These are phyloP conservation scores for Kodamaea fukazawae DNA, from an alignment of 805 yeast genomes.

Conservation along the genomic window DNA sequence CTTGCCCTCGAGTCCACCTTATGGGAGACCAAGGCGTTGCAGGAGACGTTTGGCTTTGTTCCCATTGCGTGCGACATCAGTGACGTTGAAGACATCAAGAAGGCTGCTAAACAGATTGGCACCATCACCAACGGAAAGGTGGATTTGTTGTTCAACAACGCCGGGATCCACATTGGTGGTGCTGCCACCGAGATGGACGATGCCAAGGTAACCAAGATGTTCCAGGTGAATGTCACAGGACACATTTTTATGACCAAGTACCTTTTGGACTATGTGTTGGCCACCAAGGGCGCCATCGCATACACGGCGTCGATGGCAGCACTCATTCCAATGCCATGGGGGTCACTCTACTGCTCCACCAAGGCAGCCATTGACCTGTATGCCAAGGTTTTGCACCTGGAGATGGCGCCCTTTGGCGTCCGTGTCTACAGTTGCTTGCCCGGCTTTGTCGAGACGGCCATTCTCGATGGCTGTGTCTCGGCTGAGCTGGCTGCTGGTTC, in stretches of 20 bases:
- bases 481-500: constrained; percentile 13
- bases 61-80: constrained; percentile 38
- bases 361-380: constrained; percentile 41
- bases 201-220: constrained; percentile 17
- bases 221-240: constrained; percentile 40
- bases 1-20: constrained; percentile 15
- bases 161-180: constrained; percentile 32
- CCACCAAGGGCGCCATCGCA: constrained; percentile 32
- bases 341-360: constrained; percentile 31
- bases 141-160: constrained; percentile 42
- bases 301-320: constrained; percentile 38
- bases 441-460: constrained; percentile 39
- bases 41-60: constrained; percentile 23
- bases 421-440: constrained; percentile 37
- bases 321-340: constrained; percentile 32
- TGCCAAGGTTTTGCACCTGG: constrained; percentile 32
- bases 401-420: constrained; percentile 38
- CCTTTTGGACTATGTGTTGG: constrained; percentile 28
- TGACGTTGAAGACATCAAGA: constrained; percentile 22
- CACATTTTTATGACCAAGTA: constrained; percentile 34
- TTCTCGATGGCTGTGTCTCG: constrained; percentile 18
- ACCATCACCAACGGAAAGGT: constrained; percentile 30
- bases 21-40: constrained; percentile 16
- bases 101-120: constrained; percentile 21
- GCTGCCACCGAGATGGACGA: constrained; percentile 35